phyloP scores from a whole-genome alignment of 139 green algal species.

The Chlamydomonas urium region DNA sequence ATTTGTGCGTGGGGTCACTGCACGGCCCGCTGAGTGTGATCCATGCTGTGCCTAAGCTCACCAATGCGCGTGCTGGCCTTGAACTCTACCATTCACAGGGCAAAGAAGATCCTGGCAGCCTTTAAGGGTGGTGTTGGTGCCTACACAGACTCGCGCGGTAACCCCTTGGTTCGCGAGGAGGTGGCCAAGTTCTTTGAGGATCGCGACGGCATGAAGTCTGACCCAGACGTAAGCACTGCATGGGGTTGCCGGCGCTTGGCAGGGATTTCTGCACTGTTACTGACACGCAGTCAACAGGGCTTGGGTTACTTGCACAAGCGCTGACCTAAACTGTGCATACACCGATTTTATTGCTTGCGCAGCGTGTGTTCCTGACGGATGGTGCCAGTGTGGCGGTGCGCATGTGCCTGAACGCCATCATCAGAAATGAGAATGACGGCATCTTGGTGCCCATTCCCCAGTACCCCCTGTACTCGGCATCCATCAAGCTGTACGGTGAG shows the following conservation, averaged over 20 bases:
- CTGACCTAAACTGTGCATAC: no score
- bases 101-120: constrained; percentile 53
- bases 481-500: constrained; percentile 74
- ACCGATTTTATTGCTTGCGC: not conserved
- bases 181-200: constrained; percentile 74
- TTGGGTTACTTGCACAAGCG: no score
- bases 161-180: constrained; percentile 58
- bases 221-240: constrained; percentile 46
- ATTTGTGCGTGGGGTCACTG: no score
- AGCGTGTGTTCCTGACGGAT: constrained; percentile 86
- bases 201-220: constrained; percentile 61
- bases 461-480: constrained; percentile 88
- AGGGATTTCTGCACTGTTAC: no score
- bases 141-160: constrained; percentile 79
- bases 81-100: constrained; percentile 31
- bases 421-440: constrained; percentile 55
- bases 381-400: constrained; percentile 73
- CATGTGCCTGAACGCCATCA: constrained; percentile 61
- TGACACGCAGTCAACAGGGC: no score
- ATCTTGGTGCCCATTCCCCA: constrained; percentile 82
- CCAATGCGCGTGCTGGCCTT: no score
- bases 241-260: no score
- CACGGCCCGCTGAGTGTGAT: no score
- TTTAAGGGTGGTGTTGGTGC: constrained; percentile 69
- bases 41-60: no score